Percentiles rank a stretch among this genome's conserved stretches.
Conservation (phyloP, 169 alveolate species). For the Ichthyophthirius multifiliis region DNA sequence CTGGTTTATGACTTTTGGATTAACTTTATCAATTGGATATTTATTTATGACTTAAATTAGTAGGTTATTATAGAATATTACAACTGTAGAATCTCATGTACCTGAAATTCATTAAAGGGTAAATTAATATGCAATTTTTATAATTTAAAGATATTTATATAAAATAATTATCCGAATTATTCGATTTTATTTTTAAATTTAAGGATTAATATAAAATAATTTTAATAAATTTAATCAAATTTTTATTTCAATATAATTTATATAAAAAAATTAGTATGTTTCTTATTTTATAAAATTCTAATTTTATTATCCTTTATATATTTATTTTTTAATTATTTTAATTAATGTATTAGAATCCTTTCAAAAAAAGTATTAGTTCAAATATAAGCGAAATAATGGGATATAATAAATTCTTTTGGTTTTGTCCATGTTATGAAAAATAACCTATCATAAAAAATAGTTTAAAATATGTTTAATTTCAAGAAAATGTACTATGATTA, state of each 20-base stretch:
- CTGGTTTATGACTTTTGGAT: not conserved
- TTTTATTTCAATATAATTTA: too few relatives aligned
- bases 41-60: not conserved
- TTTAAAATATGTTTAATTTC: too few relatives aligned
- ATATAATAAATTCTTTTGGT: not conserved
- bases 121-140: not conserved
- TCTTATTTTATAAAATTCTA: not conserved
- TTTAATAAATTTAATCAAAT: not conserved
- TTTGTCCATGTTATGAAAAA: too few relatives aligned
- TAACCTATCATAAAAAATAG: too few relatives aligned
- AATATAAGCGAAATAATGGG: not conserved
- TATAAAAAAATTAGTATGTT: too few relatives aligned
- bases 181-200: not conserved
- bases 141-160: not conserved
- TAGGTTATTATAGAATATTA: not conserved
- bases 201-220: not conserved
- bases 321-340: too few relatives aligned
- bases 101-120: not conserved
- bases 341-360: not conserved
- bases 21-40: not conserved
- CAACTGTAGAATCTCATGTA: slow-evolving; percentile 14
- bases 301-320: too few relatives aligned
- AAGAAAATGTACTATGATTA: too few relatives aligned
- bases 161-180: not conserved
- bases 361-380: not conserved